phyloP scores from a whole-genome alignment of 768 basidiomycete genomes.

The Lanmaoa pseudosensibilis region DNA sequence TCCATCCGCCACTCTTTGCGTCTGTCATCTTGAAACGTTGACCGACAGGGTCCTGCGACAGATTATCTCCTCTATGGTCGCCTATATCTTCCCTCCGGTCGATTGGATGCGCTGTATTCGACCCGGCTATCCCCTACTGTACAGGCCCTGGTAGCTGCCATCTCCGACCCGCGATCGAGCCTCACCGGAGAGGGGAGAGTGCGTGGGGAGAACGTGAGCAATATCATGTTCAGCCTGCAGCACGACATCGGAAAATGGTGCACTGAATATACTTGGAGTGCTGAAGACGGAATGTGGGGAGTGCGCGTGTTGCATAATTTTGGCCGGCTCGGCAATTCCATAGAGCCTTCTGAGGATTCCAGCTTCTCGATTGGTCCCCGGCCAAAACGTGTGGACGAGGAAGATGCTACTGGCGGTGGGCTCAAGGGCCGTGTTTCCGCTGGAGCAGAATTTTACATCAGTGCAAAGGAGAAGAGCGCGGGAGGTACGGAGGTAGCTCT shows the following conservation, averaged over 20 bases:
- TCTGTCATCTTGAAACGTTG: conserved; percentile 18
- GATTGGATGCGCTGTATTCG: conserved; percentile 88
- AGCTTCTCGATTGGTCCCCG: conserved; percentile 30
- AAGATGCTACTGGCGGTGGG: conserved; percentile 90
- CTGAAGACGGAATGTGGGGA: conserved; percentile 93
- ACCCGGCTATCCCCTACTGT: conserved; percentile 75
- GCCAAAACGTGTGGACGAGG: conserved; percentile 87
- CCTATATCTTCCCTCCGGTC: conserved; percentile 83
- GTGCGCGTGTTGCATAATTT: conserved; percentile 89
- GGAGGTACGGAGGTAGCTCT: conserved; percentile 56
- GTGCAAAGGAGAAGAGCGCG: conserved; percentile 88
- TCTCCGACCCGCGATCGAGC: conserved; percentile 72
- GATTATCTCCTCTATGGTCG: conserved; percentile 95
- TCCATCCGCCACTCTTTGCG: conserved; percentile 16
- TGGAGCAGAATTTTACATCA: conserved; percentile 92
- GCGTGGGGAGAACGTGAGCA: conserved; percentile 54
- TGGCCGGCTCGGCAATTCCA: conserved; percentile 56
- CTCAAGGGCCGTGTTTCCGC: conserved; percentile 87
- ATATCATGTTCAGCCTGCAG: conserved; percentile 81
- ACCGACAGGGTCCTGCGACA: conserved; percentile 34
- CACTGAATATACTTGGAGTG: conserved; percentile 92
- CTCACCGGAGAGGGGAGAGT: conserved; percentile 39
- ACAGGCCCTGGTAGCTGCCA: conserved; percentile 82
- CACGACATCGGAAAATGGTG: conserved; percentile 93
- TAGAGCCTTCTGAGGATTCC: conserved; percentile 38